Evolutionary conservation across 2,329 filamentous ascomycete species (phyloP).

Genomic region (Plenodomus lindquistii): DNA sequence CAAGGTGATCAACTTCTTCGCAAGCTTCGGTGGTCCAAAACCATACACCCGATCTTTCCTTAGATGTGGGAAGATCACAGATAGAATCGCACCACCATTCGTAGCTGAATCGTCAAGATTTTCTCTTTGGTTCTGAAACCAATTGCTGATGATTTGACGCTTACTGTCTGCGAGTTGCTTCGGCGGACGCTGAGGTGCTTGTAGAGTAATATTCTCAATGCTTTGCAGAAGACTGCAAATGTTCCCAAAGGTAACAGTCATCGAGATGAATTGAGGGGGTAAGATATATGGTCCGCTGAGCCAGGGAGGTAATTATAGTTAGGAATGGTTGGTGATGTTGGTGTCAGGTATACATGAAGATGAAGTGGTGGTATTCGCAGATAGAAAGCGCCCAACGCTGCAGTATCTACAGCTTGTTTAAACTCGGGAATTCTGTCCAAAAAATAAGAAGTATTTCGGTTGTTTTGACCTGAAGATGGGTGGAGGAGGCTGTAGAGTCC

Average conservation of each 20-base stretch:
- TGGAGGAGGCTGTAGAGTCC: neutral
- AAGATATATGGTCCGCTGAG: too few species aligned
- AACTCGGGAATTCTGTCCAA: too few species aligned
- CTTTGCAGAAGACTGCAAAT: slow-evolving; percentile 75
- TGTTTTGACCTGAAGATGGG: neutral
- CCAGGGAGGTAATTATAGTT: neutral
- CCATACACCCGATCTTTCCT: slow-evolving; percentile 78
- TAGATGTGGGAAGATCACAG: slow-evolving; percentile 74
- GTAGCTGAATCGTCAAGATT: slow-evolving; percentile 62
- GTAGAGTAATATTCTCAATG: slow-evolving; percentile 58
- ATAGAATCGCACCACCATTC: slow-evolving; percentile 68
- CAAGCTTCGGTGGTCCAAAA: slow-evolving; percentile 65
- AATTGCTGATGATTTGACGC: slow-evolving; percentile 57
- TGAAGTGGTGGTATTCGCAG: neutral
- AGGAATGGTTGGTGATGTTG: too few species aligned
- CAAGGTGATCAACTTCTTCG: slow-evolving; percentile 68
- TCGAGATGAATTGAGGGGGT: slow-evolving; percentile 30
- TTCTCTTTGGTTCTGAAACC: slow-evolving; percentile 69
- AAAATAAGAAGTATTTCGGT: too few species aligned
- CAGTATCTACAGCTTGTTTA: neutral
- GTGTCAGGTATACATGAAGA: neutral
- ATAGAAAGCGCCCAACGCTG: neutral
- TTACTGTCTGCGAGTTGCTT: slow-evolving; percentile 29
- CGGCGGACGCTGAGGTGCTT: slow-evolving; percentile 47
- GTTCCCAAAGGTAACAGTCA: slow-evolving; percentile 70